Conservation (phyloP, 2,329 filamentous ascomycete genomes). For the Didymella exigua region DNA sequence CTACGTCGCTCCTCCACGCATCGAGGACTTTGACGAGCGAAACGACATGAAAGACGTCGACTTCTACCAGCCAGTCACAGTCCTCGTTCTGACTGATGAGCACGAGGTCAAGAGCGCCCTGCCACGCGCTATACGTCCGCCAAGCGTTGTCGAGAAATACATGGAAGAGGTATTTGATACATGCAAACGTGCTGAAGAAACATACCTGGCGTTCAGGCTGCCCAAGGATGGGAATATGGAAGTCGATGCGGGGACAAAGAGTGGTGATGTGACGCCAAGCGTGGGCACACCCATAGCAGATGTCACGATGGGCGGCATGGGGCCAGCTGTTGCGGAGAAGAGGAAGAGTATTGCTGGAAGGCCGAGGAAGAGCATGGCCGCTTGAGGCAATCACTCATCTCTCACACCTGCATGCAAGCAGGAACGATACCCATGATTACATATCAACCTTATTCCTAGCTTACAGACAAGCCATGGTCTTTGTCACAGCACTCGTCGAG, state of each 20-base stretch:
- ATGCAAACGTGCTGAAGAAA: constrained; percentile 60
- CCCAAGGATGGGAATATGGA: constrained; percentile 48
- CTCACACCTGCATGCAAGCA: neutral
- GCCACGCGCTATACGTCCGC: constrained; percentile 59
- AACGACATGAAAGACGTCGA: constrained; percentile 50
- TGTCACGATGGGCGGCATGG: constrained; percentile 16
- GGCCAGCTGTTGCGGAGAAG: constrained; percentile 2
- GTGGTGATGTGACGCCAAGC: constrained; percentile 20
- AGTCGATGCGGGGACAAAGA: constrained; percentile 5
- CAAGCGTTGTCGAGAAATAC: constrained; percentile 46
- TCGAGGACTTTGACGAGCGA: constrained; percentile 51
- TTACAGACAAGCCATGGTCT: too few species aligned
- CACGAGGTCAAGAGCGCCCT: constrained; percentile 61
- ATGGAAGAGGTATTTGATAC: constrained; percentile 58
- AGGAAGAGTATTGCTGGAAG: constrained; percentile 5
- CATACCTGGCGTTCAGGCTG: constrained; percentile 61
- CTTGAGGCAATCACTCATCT: neutral
- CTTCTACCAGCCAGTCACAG: constrained; percentile 74
- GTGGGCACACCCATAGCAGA: constrained; percentile 18
- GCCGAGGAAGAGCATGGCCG: constrained; percentile 2
- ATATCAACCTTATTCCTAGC: neutral
- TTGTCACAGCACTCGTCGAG: too few species aligned
- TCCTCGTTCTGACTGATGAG: constrained; percentile 60
- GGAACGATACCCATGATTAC: neutral
- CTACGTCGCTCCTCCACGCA: constrained; percentile 38